Evolutionary conservation across 1,284 basidiomycete species (phyloP).

Genomic region (Heterobasidion irregulare): DNA sequence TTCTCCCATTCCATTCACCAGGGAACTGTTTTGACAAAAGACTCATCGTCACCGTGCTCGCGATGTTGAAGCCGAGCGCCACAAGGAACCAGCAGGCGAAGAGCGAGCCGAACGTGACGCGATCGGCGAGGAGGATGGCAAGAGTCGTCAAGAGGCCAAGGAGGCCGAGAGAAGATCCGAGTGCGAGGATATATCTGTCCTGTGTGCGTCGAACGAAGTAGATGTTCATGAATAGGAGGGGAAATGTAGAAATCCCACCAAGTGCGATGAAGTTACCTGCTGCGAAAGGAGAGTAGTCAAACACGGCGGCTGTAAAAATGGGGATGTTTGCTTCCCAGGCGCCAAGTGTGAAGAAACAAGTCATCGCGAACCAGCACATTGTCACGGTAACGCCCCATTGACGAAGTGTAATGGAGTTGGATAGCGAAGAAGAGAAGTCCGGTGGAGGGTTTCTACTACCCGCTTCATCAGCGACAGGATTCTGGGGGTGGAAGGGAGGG

Average conservation of each 20-base stretch:
- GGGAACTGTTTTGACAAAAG: conserved; percentile 62
- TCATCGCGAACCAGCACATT: conserved; percentile 71
- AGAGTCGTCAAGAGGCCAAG: conserved; percentile 46
- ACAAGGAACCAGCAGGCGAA: conserved; percentile 61
- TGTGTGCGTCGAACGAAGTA: conserved; percentile 48
- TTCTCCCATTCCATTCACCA: conserved; percentile 46
- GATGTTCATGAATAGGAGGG: conserved; percentile 58
- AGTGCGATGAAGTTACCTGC: conserved; percentile 68
- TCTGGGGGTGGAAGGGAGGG: neutral
- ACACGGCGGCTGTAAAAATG: conserved; percentile 43
- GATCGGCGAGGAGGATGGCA: conserved; percentile 24
- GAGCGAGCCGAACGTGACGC: conserved; percentile 40
- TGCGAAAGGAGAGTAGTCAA: conserved; percentile 52
- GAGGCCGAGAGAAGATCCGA: conserved; percentile 43
- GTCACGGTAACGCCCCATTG: conserved; percentile 46
- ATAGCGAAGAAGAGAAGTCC: neutral
- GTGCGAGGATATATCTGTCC: conserved; percentile 50
- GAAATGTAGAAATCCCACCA: conserved; percentile 52
- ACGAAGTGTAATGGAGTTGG: conserved; percentile 1
- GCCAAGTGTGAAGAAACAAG: conserved; percentile 66
- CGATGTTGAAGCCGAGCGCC: conserved; percentile 63
- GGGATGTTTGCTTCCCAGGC: conserved; percentile 69
- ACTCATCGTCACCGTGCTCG: conserved; percentile 58
- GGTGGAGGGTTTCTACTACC: neutral
- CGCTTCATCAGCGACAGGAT: neutral